Evolutionary conservation across 202 grass and related monocot species (phyloP).

Genomic region (Dendrocalamus latiflorus): DNA sequence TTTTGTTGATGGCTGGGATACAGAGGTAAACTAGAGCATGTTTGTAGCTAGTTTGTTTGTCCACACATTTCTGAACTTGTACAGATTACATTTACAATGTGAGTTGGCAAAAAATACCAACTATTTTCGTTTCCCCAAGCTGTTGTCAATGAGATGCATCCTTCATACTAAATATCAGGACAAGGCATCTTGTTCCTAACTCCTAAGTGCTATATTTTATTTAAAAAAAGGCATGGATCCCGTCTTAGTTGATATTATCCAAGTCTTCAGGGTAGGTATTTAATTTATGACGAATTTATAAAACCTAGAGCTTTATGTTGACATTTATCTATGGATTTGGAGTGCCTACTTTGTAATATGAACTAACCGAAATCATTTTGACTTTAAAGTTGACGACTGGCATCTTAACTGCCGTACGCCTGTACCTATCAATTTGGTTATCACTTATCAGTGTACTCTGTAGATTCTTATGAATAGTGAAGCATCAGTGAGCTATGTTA

Average conservation of each 20-base stretch:
- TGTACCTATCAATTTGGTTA: background rate
- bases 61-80: background rate
- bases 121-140: background rate
- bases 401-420: background rate
- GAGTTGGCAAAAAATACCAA: background rate
- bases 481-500: background rate
- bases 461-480: constrained; percentile 14
- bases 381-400: background rate
- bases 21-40: constrained; percentile 44
- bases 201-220: background rate
- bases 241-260: background rate
- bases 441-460: background rate
- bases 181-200: background rate
- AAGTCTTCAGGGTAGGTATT: background rate
- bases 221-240: background rate
- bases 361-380: background rate
- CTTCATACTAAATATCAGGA: background rate
- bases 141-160: background rate
- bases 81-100: background rate
- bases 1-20: constrained; percentile 89
- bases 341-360: background rate
- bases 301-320: background rate
- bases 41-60: constrained; percentile 6
- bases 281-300: background rate
- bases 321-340: constrained; percentile 9